Evolutionary conservation across 225 moss, liverwort and hornwort genomes (phyloP).

Genomic region (Lunularia cruciata): DNA sequence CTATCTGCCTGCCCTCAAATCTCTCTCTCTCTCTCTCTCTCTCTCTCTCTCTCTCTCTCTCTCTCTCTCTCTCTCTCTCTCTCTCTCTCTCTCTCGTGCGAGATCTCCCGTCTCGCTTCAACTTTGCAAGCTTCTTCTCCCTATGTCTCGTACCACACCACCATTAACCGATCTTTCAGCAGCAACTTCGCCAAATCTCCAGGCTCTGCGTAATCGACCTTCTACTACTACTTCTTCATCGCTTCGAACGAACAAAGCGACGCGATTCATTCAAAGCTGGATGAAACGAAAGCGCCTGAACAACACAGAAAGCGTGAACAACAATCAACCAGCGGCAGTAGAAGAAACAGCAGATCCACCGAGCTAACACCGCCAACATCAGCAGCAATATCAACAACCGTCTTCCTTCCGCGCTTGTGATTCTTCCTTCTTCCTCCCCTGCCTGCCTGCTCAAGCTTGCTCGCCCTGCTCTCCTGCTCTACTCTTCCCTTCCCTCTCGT

Average conservation of each 20-base stretch:
- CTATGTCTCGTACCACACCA: too few relatives aligned
- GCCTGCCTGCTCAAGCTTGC: not conserved
- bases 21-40: not conserved
- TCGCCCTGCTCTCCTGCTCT: not conserved
- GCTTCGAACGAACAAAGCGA: not conserved
- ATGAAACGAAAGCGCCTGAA: too few relatives aligned
- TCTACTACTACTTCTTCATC: too few relatives aligned
- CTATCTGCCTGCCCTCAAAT: not conserved
- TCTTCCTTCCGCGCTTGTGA: not conserved
- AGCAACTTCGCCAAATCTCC: not conserved
- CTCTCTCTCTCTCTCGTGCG: not conserved
- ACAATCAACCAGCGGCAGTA: not conserved
- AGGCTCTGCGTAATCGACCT: not conserved
- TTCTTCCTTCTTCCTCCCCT: not conserved
- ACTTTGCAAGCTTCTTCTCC: too few relatives aligned
- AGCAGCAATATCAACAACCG: not conserved
- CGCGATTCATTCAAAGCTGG: constrained; percentile 10
- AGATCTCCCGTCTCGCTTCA: too few relatives aligned
- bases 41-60: constrained; percentile 13
- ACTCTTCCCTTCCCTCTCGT: not conserved
- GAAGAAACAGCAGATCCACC: not conserved
- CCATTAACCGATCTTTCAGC: too few relatives aligned
- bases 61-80: not conserved
- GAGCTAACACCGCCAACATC: not conserved
- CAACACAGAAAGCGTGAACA: not conserved